Percentiles rank a stretch among this genome's conserved stretches.
Evolutionary conservation across 768 basidiomycete genomes (phyloP).

Genomic region (Agrocybe chaxingu): DNA sequence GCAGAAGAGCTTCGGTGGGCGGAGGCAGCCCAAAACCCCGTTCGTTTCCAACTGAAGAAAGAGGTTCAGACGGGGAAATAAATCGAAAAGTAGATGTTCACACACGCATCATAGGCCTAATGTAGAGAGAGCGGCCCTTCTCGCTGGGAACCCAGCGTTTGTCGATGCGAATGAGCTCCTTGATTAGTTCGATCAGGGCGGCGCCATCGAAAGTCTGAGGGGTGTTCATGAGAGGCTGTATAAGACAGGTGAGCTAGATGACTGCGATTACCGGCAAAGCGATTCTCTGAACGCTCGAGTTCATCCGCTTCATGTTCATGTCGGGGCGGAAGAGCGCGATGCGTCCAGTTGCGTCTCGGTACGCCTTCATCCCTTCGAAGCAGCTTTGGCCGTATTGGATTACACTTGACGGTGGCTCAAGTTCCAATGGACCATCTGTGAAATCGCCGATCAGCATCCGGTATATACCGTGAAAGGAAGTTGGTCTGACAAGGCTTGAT

Average conservation of each 20-base stretch:
- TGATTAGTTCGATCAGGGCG: conserved; percentile 74
- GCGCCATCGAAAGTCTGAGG: conserved; percentile 73
- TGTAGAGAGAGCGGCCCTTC: conserved; percentile 87
- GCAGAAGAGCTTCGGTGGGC: conserved; percentile 78
- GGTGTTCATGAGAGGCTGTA: background rate
- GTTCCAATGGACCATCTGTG: conserved; percentile 66
- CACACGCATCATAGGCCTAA: conserved; percentile 74
- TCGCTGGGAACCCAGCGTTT: conserved; percentile 89
- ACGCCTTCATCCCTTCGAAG: conserved; percentile 96
- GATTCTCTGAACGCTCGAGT: conserved; percentile 72
- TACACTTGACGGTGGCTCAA: conserved; percentile 78
- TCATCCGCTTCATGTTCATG: conserved; percentile 98
- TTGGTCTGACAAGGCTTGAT: conserved; percentile 74
- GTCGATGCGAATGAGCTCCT: conserved; percentile 80
- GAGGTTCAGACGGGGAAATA: background rate
- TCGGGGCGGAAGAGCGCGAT: conserved; percentile 90
- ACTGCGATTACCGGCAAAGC: conserved; percentile 66
- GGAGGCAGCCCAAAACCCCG: conserved; percentile 67
- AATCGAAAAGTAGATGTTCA: conserved; percentile 4
- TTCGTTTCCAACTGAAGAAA: conserved; percentile 70
- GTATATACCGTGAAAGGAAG: background rate
- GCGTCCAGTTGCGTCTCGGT: conserved; percentile 66
- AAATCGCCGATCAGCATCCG: conserved; percentile 1
- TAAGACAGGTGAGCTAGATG: background rate
- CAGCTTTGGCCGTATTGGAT: conserved; percentile 90